Base-by-base conservation (phyloP, 2,329 filamentous ascomycete species). In the Orbilia javanica region DNA sequence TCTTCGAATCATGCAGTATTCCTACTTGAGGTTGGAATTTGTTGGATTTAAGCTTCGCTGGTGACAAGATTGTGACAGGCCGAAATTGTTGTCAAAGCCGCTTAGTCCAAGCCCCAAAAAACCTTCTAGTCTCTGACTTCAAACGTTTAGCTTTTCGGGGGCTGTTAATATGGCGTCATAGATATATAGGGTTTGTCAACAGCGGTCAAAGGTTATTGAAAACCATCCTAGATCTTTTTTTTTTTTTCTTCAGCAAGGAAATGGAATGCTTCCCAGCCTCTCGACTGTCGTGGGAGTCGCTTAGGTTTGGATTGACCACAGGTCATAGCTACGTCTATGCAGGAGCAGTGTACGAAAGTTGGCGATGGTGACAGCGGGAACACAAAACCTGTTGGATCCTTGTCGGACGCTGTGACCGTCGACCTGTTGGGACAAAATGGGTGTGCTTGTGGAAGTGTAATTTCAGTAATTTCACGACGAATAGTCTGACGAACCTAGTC, bases 281-380 rank as follows among this genome's bases (percentile, higher is more conserved):
- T 3, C 6, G 39, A 44, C 34, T 15, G 36, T 52, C 29, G 13
- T 27, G 11, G 20, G 6, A 2, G 11, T 29, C 50, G 50, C 50
- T 53, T 53, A 53, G 15, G 31, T 27, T 52, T 25, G 48, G 48
- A 29, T 29, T 29, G n/a, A 29, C 13, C 48, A 7, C 1, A 52
- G 13, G 25, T 52, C 1, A 11, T 52, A 25, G 31, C 6, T 27
- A 20, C 25, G 10, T 27, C 18, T 10, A n/a, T 39, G 55, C 20
- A 29, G 50, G 18, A 53, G 25, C 25, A 7, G 25, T 29, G 22
- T 10, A 39, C 53, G n/a, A 60, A 39, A 60, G 31, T 29, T 57
- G 52, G 55, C 11, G 55, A 34, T 44, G 11, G 42, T 74, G 70
- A 74, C 70, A 74, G 70, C 70, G 70, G 70, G 64, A 74, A 63